These are phyloP conservation scores for Phytophthora uliginosa DNA, from an alignment of 352 stramenopile species.

Conservation along the genomic window DNA sequence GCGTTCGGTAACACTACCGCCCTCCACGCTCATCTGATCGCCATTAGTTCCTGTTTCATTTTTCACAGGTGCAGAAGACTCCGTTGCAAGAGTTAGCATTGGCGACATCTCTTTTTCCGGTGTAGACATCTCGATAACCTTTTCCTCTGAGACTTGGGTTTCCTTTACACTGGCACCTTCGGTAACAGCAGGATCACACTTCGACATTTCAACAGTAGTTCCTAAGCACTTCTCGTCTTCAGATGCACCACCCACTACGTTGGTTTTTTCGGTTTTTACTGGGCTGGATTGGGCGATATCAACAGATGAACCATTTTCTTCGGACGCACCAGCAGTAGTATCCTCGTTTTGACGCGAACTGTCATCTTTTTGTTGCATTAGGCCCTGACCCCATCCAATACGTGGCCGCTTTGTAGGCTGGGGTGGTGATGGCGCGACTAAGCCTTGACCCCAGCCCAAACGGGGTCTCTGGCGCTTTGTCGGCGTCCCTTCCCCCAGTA, in stretches of 20 bases:
- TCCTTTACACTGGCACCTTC: constrained; percentile 3
- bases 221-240: background rate
- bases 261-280: constrained; percentile 14
- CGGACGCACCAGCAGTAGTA: background rate
- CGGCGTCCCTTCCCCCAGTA: constrained; percentile 37
- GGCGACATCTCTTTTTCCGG: constrained; percentile 22
- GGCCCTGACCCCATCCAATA: constrained; percentile 85
- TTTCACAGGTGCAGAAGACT: background rate
- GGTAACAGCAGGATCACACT: background rate
- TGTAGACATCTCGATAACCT: constrained; percentile 2
- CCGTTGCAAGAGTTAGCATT: constrained; percentile 2
- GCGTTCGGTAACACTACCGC: constrained; percentile 17
- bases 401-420: constrained; percentile 77
- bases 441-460: constrained; percentile 85
- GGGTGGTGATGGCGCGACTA: constrained; percentile 73
- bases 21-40: constrained; percentile 6
- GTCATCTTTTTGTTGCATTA: constrained; percentile 60
- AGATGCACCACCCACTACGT: background rate
- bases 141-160: background rate
- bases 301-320: constrained; percentile 15
- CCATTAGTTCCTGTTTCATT: constrained; percentile 11
- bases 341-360: constrained; percentile 20
- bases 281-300: constrained; percentile 9
- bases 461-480: constrained; percentile 75
- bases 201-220: constrained; percentile 16